Evolutionary conservation across 2,329 filamentous ascomycete species (phyloP), one percentile per base, ranked within the genome.

Genomic region (Hortaea sp.): DNA sequence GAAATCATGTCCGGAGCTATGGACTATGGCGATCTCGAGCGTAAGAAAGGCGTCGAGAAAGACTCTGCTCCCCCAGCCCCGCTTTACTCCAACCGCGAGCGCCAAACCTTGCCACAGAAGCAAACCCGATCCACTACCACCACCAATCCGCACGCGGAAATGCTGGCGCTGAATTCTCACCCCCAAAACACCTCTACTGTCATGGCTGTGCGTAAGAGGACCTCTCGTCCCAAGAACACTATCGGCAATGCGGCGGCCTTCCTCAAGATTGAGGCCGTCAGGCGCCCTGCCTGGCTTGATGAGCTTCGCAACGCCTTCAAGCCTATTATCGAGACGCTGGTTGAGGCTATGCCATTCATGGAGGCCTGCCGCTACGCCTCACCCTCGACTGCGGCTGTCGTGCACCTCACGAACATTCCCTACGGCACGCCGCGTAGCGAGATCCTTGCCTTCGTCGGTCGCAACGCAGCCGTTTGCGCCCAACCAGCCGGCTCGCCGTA

Each of bases 391-490:
- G 60, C 60, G 32, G 57, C 60, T 47, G 52, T 56, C 9, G 37
- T 59, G 9, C 50, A 45, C 47, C 55, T 60, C 43, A 49, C 60
- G 48, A 70, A 57, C 70, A 75, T 77, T 29, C 74, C 74, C 0
- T 77, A 73, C 51, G 59, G 60, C n/a, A 64, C 73, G 35, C 72
- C 69, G 12, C 70, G 70, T 48, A 60, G 68, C 29, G 73, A 77
- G 51, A 67, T 77, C 31, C 54, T 66, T 12, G 69, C 70, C 43
- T 69, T 72, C 53, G 62, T 72, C 40, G 70, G 70, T 45, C 67
- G 66, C 39, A 63, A 65, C 50, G 66, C 70, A 32, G 62, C 63
- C 11, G 56, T 70, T 32, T 53, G 72, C 12, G 53, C 58, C 28
- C 49, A 55, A 49, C 59, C 59, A 4, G 32, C 30, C 5, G 57